A percentile compares a stretch with the other conserved stretches of the same genome.
phyloP scores from a whole-genome alignment of 208 protist species.

The Leishmania major region DNA sequence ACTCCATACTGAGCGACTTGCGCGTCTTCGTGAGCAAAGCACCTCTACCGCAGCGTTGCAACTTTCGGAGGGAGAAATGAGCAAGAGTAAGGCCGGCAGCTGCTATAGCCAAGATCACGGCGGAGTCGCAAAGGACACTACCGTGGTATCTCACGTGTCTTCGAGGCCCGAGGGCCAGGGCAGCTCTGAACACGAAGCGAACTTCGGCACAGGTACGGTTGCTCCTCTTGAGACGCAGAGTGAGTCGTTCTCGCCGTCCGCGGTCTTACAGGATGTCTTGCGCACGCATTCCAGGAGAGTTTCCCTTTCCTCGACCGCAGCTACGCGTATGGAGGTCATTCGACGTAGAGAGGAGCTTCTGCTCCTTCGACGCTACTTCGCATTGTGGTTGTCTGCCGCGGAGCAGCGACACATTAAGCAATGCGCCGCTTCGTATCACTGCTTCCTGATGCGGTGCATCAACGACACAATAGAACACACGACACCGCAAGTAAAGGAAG shows the following conservation, averaged over 20 bases:
- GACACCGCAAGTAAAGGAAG: not conserved
- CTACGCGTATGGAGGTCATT: not conserved
- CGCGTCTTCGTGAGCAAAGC: slow-evolving; percentile 2
- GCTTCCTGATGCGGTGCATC: slow-evolving; percentile 26
- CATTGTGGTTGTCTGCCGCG: slow-evolving; percentile 13
- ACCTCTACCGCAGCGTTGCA: not conserved
- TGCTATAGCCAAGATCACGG: slow-evolving; percentile 1
- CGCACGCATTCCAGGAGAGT: not conserved
- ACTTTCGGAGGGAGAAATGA: not conserved
- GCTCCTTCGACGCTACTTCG: slow-evolving; percentile 17
- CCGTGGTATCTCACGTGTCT: not conserved
- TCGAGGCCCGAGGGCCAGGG: not conserved
- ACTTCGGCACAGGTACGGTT: not conserved
- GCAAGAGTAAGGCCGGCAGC: not conserved
- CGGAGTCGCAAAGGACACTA: not conserved
- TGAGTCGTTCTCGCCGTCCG: not conserved
- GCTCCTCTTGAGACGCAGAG: not conserved
- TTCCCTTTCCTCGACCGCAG: not conserved
- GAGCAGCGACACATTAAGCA: slow-evolving; percentile 22
- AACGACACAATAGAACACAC: slow-evolving; percentile 7
- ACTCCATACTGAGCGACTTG: slow-evolving; percentile 5
- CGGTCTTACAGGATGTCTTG: not conserved
- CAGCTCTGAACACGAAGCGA: not conserved
- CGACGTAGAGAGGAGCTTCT: slow-evolving; percentile 7
- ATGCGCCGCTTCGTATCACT: slow-evolving; percentile 25